Evolutionary conservation across 2,329 filamentous ascomycete species (phyloP).

Genomic region (Oidium heveae): DNA sequence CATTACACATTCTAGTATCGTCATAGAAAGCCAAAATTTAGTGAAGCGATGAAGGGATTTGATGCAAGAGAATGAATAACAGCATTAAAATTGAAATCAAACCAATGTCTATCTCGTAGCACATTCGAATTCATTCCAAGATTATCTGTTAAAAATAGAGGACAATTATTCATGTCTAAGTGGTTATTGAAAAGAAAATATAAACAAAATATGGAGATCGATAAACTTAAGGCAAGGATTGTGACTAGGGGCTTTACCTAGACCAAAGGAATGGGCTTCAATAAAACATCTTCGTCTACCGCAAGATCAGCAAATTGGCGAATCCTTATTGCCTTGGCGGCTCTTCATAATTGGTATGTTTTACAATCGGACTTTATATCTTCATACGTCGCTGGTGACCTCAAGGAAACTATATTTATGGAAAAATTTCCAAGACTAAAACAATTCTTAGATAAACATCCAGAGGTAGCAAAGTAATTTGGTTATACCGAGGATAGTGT

Average conservation of each 20-base stretch:
- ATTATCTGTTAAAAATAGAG: background rate
- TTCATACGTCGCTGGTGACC: background rate
- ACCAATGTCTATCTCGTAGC: background rate
- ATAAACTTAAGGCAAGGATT: too few species aligned
- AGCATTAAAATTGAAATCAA: background rate
- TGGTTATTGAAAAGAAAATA: background rate
- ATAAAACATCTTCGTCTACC: background rate
- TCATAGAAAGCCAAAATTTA: background rate
- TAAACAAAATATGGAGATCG: background rate
- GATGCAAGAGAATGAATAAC: background rate
- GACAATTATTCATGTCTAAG: background rate
- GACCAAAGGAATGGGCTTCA: background rate
- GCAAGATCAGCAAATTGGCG: background rate
- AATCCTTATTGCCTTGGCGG: background rate
- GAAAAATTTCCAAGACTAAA: background rate
- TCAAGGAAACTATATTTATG: background rate
- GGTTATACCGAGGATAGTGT: background rate
- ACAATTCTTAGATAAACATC: background rate
- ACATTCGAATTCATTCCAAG: background rate
- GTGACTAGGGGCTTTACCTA: background rate
- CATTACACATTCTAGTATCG: background rate
- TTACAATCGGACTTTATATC: background rate
- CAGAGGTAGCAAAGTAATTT: background rate
- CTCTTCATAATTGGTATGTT: background rate
- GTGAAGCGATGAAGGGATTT: background rate